Evolutionary conservation across 2,329 filamentous ascomycete species (phyloP).

Genomic region (Aspergillus sclerotialis): DNA sequence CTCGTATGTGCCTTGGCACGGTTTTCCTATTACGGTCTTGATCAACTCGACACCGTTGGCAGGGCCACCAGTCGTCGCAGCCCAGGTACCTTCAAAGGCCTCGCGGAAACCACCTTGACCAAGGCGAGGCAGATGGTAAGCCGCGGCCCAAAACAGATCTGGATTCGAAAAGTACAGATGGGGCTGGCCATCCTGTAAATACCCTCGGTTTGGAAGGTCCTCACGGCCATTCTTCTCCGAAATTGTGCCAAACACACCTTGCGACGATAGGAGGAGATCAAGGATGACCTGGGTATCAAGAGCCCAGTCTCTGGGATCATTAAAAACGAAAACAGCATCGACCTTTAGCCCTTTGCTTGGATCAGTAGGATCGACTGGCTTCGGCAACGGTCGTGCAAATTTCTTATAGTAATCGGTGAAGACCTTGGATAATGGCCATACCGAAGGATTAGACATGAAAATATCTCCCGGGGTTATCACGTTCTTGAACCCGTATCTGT

Average conservation of each 20-base stretch:
- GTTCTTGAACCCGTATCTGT: conserved; percentile 65
- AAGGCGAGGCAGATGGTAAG: conserved; percentile 75
- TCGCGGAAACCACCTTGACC: conserved; percentile 88
- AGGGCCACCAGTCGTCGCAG: conserved; percentile 56
- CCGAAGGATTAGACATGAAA: conserved; percentile 60
- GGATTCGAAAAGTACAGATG: conserved; percentile 81
- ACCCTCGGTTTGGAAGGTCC: conserved; percentile 65
- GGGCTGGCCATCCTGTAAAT: conserved; percentile 75
- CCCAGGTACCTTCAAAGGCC: conserved; percentile 74
- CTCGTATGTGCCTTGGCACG: conserved; percentile 66
- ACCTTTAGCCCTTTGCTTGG: conserved; percentile 59
- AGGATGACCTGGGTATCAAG: conserved; percentile 78
- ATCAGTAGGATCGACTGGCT: conserved; percentile 31
- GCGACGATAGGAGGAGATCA: conserved; percentile 71
- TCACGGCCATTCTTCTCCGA: conserved; percentile 63
- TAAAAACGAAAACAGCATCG: conserved; percentile 88
- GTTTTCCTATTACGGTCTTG: conserved; percentile 74
- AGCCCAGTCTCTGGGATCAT: conserved; percentile 94
- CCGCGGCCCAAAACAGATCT: conserved; percentile 82
- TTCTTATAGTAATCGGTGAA: conserved; percentile 56
- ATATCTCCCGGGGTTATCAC: conserved; percentile 86
- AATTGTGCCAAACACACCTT: conserved; percentile 75
- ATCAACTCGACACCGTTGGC: conserved; percentile 49
- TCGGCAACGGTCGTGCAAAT: conserved; percentile 30
- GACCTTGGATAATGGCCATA: conserved; percentile 77